These are phyloP conservation scores for Ceratocystis papillata DNA, from an alignment of 2,329 filamentous ascomycete genomes.

Conservation along the genomic window DNA sequence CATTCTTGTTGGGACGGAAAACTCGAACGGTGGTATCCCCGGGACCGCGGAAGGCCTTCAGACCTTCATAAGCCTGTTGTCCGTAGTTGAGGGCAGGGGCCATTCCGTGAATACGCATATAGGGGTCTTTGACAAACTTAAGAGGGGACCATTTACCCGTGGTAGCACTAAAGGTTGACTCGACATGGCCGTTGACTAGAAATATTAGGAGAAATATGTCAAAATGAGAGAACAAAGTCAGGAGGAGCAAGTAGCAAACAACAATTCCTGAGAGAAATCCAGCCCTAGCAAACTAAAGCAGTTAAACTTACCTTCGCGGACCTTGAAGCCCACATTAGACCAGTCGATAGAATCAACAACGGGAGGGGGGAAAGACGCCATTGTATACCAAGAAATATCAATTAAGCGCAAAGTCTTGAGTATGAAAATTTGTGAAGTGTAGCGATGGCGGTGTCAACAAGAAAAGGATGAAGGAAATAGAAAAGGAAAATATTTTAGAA, in stretches of 20 bases:
- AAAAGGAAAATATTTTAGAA: not conserved
- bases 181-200: conserved; percentile 87
- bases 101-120: conserved; percentile 86
- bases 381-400: not conserved
- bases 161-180: conserved; percentile 67
- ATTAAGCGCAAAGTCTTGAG: no score
- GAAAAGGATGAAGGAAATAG: not conserved
- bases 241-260: not conserved
- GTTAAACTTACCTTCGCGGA: conserved; percentile 61
- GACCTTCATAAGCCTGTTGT: conserved; percentile 95
- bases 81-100: conserved; percentile 92
- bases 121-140: conserved; percentile 70
- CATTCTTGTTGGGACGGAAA: conserved; percentile 82
- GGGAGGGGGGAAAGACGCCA: conserved; percentile 57
- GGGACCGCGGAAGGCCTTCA: conserved; percentile 84
- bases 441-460: not conserved
- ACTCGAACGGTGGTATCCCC: conserved; percentile 60
- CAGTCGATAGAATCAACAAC: conserved; percentile 81
- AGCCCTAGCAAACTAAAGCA: not conserved
- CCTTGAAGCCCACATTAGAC: conserved; percentile 83
- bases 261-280: conserved; percentile 3
- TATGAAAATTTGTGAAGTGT: no score
- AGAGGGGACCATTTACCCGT: conserved; percentile 69
- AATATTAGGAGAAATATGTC: not conserved
- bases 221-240: not conserved